Percentiles rank a stretch among this genome's conserved stretches.
Conservation (phyloP, 2,329 filamentous ascomycete genomes). For the Neurospora crassa region DNA sequence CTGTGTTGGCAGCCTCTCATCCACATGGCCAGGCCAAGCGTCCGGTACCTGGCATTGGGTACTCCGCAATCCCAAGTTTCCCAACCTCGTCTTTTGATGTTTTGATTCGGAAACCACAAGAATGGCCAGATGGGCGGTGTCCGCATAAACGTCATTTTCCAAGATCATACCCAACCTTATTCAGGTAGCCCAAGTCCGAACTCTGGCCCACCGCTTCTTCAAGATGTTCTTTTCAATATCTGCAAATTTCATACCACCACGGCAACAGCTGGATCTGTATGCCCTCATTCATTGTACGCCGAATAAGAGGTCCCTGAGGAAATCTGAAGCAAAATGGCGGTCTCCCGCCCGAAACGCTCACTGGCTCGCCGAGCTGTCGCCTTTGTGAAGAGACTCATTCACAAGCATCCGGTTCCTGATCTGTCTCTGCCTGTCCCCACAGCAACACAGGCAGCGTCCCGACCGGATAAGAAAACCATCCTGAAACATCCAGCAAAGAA, state of each 20-base stretch:
- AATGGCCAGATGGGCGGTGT: neutral
- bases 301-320: neutral
- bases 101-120: neutral
- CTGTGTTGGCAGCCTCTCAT: neutral
- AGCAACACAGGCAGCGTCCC: constrained; percentile 4
- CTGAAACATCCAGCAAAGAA: constrained; percentile 21
- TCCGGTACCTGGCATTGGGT: neutral
- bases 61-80: neutral
- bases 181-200: neutral
- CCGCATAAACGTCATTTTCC: neutral
- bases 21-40: neutral
- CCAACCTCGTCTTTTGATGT: neutral
- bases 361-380: neutral
- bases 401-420: neutral
- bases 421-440: constrained; percentile 11
- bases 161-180: neutral
- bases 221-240: neutral
- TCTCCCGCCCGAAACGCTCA: neutral
- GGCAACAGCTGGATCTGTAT: neutral
- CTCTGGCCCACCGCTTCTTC: neutral
- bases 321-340: neutral
- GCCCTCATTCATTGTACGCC: neutral
- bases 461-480: constrained; percentile 14
- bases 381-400: neutral
- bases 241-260: neutral